phyloP scores from a whole-genome alignment of 1,284 basidiomycete genomes.

The Trichosporon ovoides region DNA sequence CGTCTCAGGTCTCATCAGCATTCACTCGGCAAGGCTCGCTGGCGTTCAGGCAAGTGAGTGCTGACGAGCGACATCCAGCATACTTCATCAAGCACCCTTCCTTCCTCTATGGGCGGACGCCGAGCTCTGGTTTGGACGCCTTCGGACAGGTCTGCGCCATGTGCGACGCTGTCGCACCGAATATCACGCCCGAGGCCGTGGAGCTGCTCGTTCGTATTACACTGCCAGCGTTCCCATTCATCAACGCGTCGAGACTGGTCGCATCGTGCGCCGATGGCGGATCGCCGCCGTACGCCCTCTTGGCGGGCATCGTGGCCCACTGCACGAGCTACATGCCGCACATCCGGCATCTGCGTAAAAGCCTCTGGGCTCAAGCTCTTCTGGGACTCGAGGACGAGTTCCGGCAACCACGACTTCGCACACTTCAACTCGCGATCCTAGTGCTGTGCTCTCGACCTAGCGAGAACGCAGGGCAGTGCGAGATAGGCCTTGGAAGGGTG shows the following conservation, averaged over 20 bases:
- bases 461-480: conserved; percentile 32
- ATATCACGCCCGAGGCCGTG: conserved; percentile 13
- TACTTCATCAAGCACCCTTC: conserved; percentile 38
- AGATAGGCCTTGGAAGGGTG: conserved; percentile 30
- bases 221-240: conserved; percentile 36
- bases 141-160: conserved; percentile 17
- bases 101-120: conserved; percentile 32
- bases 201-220: conserved; percentile 16
- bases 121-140: conserved; percentile 18
- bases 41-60: conserved; percentile 34
- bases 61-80: conserved; percentile 26
- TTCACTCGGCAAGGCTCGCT: conserved; percentile 19
- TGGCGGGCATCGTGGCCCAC: conserved; percentile 38
- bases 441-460: conserved; percentile 29
- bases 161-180: conserved; percentile 11
- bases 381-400: conserved; percentile 41
- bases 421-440: conserved; percentile 36
- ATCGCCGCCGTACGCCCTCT: conserved; percentile 32
- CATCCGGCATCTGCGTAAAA: conserved; percentile 28
- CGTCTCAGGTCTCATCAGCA: neutral
- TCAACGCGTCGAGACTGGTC: conserved; percentile 26
- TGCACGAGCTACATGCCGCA: conserved; percentile 28
- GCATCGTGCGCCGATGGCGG: conserved; percentile 6
- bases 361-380: conserved; percentile 31
- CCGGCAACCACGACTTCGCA: conserved; percentile 34